Evolutionary conservation across 164 flowering plant species (phyloP).

Genomic region (Tetrastigma voinierianum): DNA sequence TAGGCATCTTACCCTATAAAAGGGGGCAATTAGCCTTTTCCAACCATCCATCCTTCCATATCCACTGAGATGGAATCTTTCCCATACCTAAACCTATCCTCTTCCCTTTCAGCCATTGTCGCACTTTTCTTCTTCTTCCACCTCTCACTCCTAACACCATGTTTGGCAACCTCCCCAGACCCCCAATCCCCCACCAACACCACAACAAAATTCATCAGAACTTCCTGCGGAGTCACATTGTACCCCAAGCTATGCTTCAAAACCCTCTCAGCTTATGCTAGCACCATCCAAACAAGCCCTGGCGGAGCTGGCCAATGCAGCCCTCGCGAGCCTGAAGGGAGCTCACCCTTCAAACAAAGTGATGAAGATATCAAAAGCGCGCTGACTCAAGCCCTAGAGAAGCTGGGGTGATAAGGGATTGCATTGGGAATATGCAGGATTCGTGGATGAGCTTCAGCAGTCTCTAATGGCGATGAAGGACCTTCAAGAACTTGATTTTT

Average conservation of each 20-base stretch:
- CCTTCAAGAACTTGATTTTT: slow-evolving; percentile 30
- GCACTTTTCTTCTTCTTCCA: background rate
- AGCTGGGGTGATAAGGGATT: slow-evolving; percentile 42
- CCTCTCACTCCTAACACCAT: background rate
- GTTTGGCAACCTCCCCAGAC: background rate
- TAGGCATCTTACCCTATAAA: slow-evolving; percentile 5
- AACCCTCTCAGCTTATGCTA: slow-evolving; percentile 39
- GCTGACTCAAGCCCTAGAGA: slow-evolving; percentile 26
- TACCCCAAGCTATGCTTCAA: slow-evolving; percentile 44
- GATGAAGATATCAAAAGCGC: slow-evolving; percentile 13
- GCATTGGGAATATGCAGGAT: slow-evolving; percentile 43
- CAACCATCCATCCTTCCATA: slow-evolving; percentile 1
- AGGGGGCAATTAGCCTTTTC: background rate
- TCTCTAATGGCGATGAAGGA: slow-evolving; percentile 43
- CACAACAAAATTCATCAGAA: slow-evolving; percentile 34
- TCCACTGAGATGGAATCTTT: background rate
- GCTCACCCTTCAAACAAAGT: slow-evolving; percentile 27
- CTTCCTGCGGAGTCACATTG: slow-evolving; percentile 35
- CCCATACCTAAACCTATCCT: background rate
- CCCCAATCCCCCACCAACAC: background rate
- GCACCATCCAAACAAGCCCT: slow-evolving; percentile 31
- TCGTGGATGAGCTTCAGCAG: slow-evolving; percentile 45
- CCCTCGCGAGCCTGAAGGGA: slow-evolving; percentile 37
- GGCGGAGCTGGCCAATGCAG: slow-evolving; percentile 27
- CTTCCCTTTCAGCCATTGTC: background rate